Evolutionary conservation across 225 moss, liverwort and hornwort species (phyloP).

Genomic region (Marchantia paleacea): DNA sequence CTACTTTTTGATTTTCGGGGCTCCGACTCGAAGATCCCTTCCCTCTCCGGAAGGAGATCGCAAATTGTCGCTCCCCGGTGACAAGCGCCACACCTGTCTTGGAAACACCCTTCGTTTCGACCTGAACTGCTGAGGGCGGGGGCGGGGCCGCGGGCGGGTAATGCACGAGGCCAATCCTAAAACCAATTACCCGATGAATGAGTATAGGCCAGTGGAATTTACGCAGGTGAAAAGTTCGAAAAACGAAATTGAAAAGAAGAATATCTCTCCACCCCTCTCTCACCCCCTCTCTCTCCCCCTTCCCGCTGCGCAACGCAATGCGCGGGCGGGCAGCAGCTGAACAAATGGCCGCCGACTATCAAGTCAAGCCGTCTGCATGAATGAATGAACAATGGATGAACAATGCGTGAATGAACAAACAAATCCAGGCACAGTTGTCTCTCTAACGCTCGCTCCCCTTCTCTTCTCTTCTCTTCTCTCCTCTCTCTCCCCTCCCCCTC

Average conservation of each 20-base stretch:
- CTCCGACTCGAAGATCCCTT: slow-evolving; percentile 6
- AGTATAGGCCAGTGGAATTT: not conserved
- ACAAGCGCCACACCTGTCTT: not conserved
- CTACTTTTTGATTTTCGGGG: not conserved
- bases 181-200: slow-evolving; percentile 9
- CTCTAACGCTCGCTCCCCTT: not conserved
- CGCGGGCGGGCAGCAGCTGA: not conserved
- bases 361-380: not conserved
- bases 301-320: not conserved
- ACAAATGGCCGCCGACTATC: not conserved
- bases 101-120: not conserved
- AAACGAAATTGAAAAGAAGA: not conserved
- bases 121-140: not conserved
- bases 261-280: not conserved
- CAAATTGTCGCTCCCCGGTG: not conserved
- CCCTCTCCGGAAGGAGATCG: not conserved
- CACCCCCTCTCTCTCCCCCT: not conserved
- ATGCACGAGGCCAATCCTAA: slow-evolving; percentile 6
- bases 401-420: not conserved
- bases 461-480: not conserved
- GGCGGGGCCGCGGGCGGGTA: not conserved
- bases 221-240: not conserved
- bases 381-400: not conserved
- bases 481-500: not conserved
- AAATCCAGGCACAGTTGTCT: not conserved